Conservation (phyloP, 805 yeast species). For the Starmerella etchellsii region DNA sequence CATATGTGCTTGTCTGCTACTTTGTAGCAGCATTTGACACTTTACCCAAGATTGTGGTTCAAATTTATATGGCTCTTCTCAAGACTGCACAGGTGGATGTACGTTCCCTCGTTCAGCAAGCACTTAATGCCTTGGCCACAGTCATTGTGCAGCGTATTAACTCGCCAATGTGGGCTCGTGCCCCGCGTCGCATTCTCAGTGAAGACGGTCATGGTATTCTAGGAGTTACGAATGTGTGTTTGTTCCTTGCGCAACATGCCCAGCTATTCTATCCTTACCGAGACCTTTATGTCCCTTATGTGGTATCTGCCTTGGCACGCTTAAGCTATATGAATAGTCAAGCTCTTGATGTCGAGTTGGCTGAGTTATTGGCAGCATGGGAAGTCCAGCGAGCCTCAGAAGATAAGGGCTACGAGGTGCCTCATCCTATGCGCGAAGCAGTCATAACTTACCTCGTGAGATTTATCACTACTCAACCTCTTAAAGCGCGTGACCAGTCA, state of each 20-base stretch:
- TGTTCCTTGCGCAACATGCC: constrained; percentile 74
- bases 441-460: constrained; percentile 80
- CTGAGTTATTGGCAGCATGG: constrained; percentile 78
- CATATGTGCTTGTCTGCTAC: constrained; percentile 74
- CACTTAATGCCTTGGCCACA: constrained; percentile 79
- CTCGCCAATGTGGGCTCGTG: constrained; percentile 66
- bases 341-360: constrained; percentile 73
- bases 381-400: constrained; percentile 37
- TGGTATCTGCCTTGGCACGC: constrained; percentile 86
- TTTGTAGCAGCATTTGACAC: constrained; percentile 83
- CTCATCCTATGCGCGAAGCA: constrained; percentile 73
- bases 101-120: constrained; percentile 68
- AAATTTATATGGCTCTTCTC: constrained; percentile 78
- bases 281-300: constrained; percentile 77
- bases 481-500: constrained; percentile 60
- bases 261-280: constrained; percentile 74
- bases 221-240: constrained; percentile 78
- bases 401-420: constrained; percentile 37
- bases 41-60: constrained; percentile 76
- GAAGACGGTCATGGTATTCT: constrained; percentile 81
- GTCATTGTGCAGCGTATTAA: constrained; percentile 59
- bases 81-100: constrained; percentile 80
- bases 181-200: constrained; percentile 84
- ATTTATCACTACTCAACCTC: constrained; percentile 65
- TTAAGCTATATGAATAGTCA: constrained; percentile 73